Evolutionary conservation across 345 rosid species (phyloP), one percentile per base, ranked within the genome.

Genomic region (Ricinus communis): DNA sequence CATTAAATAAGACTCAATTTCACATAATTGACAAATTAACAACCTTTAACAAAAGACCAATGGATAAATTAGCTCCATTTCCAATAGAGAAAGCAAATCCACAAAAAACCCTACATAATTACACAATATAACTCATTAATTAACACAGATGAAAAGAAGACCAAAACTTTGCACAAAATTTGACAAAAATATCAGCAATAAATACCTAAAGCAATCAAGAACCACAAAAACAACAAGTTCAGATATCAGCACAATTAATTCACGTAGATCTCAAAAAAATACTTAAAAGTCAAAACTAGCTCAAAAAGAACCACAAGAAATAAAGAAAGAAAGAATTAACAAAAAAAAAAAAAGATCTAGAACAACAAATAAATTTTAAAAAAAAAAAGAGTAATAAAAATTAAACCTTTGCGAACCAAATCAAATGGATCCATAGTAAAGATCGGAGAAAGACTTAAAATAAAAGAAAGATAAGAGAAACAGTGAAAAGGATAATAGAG

Each of bases 391-490:
- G 38, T 8, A 33, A 27, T 12, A 8, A 2, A 13, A 5, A 2
- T 1, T 65, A 75, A 75, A 90, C 93, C 96, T 87, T 87, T 83
- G 31, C 84, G 88, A 77, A 90, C 76, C 81, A 87, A 87, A 85
- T 79, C 74, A 71, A 84, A 86, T 58, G 86, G 89, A 85, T 88
- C 91, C 93, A 91, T 91, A 43, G 71, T 72, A 68, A 47, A 81
- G 68, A 73, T 66, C 61, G 67, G 67, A 65, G 49, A 45, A 73
- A 50, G 66, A 56, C 9, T 6, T 10, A 66, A n/a, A 63, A 49
- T 18, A 51, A 55, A 38, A 64, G 52, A 47, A 24, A 41, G 14
- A 9, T 36, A 21, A 4, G n/a, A 46, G 25, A 16, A 51, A 1
- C 25, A 60, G 66, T 2, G n/a, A n/a, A 52, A 38, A 13, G n/a